Evolutionary conservation across 2,329 filamentous ascomycete genomes (phyloP), one percentile per base, ranked within the genome.

Genomic region (Ophiocordyceps robertsii): DNA sequence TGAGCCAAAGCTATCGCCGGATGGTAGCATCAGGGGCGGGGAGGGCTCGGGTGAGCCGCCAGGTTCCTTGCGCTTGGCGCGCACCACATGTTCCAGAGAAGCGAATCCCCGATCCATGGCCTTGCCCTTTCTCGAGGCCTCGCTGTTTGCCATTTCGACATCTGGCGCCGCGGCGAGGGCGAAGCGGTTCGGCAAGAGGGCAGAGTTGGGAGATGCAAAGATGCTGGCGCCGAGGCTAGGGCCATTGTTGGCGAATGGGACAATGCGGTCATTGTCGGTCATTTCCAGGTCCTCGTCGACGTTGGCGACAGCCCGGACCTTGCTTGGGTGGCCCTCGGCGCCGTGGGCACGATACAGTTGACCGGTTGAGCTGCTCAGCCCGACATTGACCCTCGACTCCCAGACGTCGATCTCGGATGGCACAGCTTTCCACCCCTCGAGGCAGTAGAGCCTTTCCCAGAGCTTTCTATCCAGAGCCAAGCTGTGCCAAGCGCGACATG

Each of bases 371-470:
- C 55, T 55, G 17, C 59, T 57, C 21, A 64, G 48, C 14, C 61
- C 63, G 19, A 66, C 61, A 53, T 74, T 77, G 51, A 73, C 64
- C 36, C 68, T 68, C 37, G 73, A 69, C 58, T 93, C 85, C 49
- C 78, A 87, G 3, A 67, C 62, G 35, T 67, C 64, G 27, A 94
- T 77, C 50, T 87, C 83, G 10, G 68, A 63, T 8, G 65, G 62
- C 47, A 89, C 71, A 7, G 83, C 75, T 49, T 79, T 79, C 85
- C 92, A 98, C 6, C 92, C 92, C 64, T 96, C 89, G 8, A 80
- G 65, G 31, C 80, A 73, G 61, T 94, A 98, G 13, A 94, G 65
- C 13, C 77, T 72, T 56, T 86, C 82, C 92, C 92, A 98, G 27
- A 96, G 66, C 47, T 84, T 82, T 30, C 84, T 77, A 60, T 98